These are phyloP conservation scores for Rhytidiadelphus loreus DNA, from an alignment of 225 moss, liverwort and hornwort species.

Conservation along the genomic window DNA sequence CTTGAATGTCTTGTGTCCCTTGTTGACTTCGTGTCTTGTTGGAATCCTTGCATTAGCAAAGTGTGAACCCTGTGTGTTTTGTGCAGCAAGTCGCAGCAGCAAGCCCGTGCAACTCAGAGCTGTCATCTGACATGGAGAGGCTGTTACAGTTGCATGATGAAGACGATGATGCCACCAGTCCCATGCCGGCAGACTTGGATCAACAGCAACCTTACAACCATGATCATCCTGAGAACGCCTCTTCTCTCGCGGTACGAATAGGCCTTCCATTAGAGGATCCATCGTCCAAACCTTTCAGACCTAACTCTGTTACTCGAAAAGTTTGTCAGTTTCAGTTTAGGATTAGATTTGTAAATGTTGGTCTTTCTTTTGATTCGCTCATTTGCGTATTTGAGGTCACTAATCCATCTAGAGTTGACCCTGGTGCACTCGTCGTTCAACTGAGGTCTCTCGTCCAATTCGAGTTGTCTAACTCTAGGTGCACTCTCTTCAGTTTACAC, in stretches of 20 bases:
- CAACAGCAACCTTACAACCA: slow-evolving; percentile 29
- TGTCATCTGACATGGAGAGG: slow-evolving; percentile 53
- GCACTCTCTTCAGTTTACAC: background rate
- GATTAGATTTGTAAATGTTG: background rate
- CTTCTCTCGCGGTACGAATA: slow-evolving; percentile 13
- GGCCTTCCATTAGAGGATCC: background rate
- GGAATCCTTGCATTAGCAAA: background rate
- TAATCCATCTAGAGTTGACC: background rate
- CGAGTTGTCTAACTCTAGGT: background rate
- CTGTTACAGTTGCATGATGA: slow-evolving; percentile 48
- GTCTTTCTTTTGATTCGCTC: background rate
- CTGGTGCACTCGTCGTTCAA: background rate
- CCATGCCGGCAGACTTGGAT: slow-evolving; percentile 23
- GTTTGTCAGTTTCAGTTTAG: background rate
- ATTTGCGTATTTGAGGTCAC: background rate
- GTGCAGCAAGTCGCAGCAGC: slow-evolving; percentile 28
- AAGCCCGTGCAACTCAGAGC: slow-evolving; percentile 46
- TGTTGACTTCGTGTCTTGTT: background rate
- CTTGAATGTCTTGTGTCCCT: background rate
- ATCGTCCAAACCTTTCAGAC: background rate
- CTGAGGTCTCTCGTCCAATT: background rate
- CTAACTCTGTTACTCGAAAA: background rate
- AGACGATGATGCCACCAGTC: slow-evolving; percentile 52
- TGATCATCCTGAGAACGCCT: slow-evolving; percentile 11
- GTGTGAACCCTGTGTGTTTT: background rate